Evolutionary conservation across 345 rosid species (phyloP).

Genomic region (Viola odorata): DNA sequence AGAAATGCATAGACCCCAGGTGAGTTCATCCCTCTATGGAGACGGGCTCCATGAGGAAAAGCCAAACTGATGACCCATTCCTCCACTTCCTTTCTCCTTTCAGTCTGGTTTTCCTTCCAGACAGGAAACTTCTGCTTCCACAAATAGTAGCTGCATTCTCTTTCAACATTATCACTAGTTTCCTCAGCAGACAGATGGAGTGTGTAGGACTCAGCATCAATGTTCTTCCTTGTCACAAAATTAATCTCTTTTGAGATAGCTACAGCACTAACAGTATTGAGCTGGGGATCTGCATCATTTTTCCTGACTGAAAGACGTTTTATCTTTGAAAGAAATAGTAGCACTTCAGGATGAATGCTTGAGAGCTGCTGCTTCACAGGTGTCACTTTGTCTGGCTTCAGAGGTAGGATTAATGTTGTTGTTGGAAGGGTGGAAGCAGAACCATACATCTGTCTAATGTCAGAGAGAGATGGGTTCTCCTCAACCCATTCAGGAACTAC

Average conservation of each 20-base stretch:
- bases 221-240: constrained; percentile 50
- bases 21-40: constrained; percentile 33
- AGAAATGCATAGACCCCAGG: constrained; percentile 77
- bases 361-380: constrained; percentile 71
- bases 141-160: constrained; percentile 51
- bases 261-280: constrained; percentile 39
- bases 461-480: constrained; percentile 40
- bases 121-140: constrained; percentile 77
- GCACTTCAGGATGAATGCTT: constrained; percentile 56
- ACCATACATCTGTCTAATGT: constrained; percentile 47
- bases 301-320: constrained; percentile 62
- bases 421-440: constrained; percentile 42
- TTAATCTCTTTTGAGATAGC: constrained; percentile 52
- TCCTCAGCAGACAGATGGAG: constrained; percentile 50
- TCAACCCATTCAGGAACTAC: constrained; percentile 82
- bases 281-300: constrained; percentile 35
- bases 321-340: constrained; percentile 57
- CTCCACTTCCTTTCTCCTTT: constrained; percentile 59
- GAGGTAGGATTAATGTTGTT: constrained; percentile 52
- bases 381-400: constrained; percentile 55
- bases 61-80: constrained; percentile 74
- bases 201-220: constrained; percentile 64
- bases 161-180: constrained; percentile 11
- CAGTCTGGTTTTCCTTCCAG: constrained; percentile 42
- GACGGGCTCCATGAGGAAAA: constrained; percentile 57